These are phyloP conservation scores for Arctium lappa DNA, from an alignment of 129 eudicot species.

Conservation along the genomic window DNA sequence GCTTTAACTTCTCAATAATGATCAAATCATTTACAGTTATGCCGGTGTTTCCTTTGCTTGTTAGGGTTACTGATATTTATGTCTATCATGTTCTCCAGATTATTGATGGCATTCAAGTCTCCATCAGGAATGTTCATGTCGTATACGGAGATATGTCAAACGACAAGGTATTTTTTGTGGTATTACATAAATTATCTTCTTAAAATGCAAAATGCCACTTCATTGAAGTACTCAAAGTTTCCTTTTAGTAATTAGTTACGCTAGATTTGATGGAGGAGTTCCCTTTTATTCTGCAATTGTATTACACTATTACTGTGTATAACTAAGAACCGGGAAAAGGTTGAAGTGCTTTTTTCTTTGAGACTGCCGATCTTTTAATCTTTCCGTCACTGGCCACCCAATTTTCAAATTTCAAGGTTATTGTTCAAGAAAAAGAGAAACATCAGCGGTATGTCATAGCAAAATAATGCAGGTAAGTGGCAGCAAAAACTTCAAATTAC, in stretches of 20 bases:
- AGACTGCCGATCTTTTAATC: neutral
- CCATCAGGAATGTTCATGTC: conserved; percentile 82
- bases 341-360: neutral
- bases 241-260: neutral
- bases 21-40: neutral
- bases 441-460: neutral
- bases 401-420: neutral
- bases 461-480: neutral
- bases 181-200: conserved; percentile 2
- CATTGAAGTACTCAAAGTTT: neutral
- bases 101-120: conserved; percentile 92
- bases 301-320: neutral
- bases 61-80: conserved; percentile 2
- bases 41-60: conserved; percentile 14
- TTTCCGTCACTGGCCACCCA: neutral
- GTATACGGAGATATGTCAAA: conserved; percentile 47
- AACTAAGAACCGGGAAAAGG: conserved; percentile 2
- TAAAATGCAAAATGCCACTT: neutral
- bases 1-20: conserved; percentile 1
- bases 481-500: neutral
- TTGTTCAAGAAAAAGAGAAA: neutral
- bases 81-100: conserved; percentile 43
- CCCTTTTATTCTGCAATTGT: neutral
- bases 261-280: neutral
- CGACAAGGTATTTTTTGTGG: conserved; percentile 46